Percentiles rank a stretch among this genome's conserved stretches.
Conservation (phyloP, 2,329 filamentous ascomycete species). For the Paramyrothecium sp. region DNA sequence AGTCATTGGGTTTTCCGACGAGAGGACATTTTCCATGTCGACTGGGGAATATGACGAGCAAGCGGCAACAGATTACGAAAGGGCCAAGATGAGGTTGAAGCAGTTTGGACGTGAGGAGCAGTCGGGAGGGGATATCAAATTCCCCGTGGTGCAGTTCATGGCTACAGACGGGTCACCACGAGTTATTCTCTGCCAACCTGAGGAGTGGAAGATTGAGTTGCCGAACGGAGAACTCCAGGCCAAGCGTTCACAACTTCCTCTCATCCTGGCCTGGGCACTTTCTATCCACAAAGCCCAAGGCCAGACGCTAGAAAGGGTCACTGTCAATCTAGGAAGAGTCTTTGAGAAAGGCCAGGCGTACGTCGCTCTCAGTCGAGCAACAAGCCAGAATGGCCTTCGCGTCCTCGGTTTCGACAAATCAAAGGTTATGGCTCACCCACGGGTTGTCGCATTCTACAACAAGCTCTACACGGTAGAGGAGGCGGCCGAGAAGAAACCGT, state of each 20-base stretch:
- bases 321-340: slow-evolving; percentile 86
- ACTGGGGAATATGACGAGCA: slow-evolving; percentile 42
- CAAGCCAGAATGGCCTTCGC: slow-evolving; percentile 80
- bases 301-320: slow-evolving; percentile 89
- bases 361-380: slow-evolving; percentile 91
- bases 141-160: slow-evolving; percentile 81
- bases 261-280: slow-evolving; percentile 94
- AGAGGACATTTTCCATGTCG: slow-evolving; percentile 35
- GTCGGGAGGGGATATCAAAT: slow-evolving; percentile 54
- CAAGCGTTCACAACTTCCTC: slow-evolving; percentile 75
- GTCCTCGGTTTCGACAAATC: slow-evolving; percentile 83
- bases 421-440: slow-evolving; percentile 92
- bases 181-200: slow-evolving; percentile 74
- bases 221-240: slow-evolving; percentile 93
- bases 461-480: slow-evolving; percentile 74
- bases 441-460: slow-evolving; percentile 81
- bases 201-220: slow-evolving; percentile 96
- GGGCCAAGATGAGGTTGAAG: slow-evolving; percentile 57
- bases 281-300: slow-evolving; percentile 98
- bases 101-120: slow-evolving; percentile 42
- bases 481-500: slow-evolving; percentile 29
- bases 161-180: slow-evolving; percentile 67
- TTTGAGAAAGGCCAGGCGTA: slow-evolving; percentile 99
- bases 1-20: slow-evolving; percentile 52
- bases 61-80: slow-evolving; percentile 38